Conservation (phyloP, 805 yeast genomes). For the Pichia eremophila region DNA sequence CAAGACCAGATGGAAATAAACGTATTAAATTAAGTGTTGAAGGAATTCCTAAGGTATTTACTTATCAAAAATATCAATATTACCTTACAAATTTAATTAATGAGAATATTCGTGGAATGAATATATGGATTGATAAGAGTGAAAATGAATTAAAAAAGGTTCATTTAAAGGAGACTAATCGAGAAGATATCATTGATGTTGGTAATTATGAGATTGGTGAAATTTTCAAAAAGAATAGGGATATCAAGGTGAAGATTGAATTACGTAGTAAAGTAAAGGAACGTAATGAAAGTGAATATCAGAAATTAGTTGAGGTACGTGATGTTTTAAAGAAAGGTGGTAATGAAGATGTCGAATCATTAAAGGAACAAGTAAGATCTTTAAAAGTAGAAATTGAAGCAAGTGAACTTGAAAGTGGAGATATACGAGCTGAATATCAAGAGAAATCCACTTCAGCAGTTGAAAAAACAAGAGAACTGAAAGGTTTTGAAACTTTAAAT, state of each 20-base stretch:
- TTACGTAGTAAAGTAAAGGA: slow-evolving; percentile 23
- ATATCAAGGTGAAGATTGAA: slow-evolving; percentile 23
- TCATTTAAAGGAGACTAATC: slow-evolving; percentile 30
- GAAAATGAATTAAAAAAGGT: slow-evolving; percentile 16
- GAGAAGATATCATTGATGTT: slow-evolving; percentile 33
- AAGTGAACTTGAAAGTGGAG: slow-evolving; percentile 19
- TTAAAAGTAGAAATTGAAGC: slow-evolving; percentile 9
- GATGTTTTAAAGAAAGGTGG: slow-evolving; percentile 1
- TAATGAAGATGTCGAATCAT: slow-evolving; percentile 11
- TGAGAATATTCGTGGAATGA: slow-evolving; percentile 16
- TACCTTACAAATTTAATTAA: slow-evolving; percentile 30
- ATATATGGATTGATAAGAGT: slow-evolving; percentile 15
- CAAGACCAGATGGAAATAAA: slow-evolving; percentile 2
- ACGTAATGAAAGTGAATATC: slow-evolving; percentile 21
- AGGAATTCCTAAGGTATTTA: slow-evolving; percentile 8
- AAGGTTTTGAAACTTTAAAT: slow-evolving; percentile 16
- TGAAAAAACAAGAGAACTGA: slow-evolving; percentile 26
- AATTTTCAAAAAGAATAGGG: slow-evolving; percentile 29
- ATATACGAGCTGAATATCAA: slow-evolving; percentile 36
- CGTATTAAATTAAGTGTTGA: background rate
- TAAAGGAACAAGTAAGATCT: slow-evolving; percentile 6
- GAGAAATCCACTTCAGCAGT: slow-evolving; percentile 38
- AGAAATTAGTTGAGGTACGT: background rate
- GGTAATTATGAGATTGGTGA: slow-evolving; percentile 32
- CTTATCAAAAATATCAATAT: slow-evolving; percentile 24